Base-by-base conservation (phyloP, 805 yeast species). In the Yarrowia sp. region DNA sequence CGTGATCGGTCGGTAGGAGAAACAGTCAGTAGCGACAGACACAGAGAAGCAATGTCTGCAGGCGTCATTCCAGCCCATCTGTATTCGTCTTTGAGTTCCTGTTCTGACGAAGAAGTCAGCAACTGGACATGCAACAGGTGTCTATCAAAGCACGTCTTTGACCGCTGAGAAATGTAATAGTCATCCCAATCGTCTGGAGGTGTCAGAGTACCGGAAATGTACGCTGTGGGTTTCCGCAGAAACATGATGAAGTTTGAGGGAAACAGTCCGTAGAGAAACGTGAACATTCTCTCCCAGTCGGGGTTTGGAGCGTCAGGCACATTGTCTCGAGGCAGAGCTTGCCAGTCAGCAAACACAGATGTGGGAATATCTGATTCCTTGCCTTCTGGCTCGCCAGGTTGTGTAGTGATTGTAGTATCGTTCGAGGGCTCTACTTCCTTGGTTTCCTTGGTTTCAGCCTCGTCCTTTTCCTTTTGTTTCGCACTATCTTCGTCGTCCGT, bases 231-330 rank as follows among this genome's bases (percentile, higher is more conserved):
- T 52, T 77, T 75, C 22, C 80, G 77, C 19, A 82, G 71, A 72
- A 84, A 87, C 8, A 74, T 71, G 32, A 82, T 72, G 5, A 86
- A 76, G 70, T 84, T 84, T 26, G 81, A 74, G 0, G 91, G 90
- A 70, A 81, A 87, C 12, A 87, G 74, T 0, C 89, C 90, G 71
- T 88, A 88, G 0, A 87, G 73, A 35, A 85, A 75, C 0, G 85
- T 81, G 66, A 81, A 81, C n/a, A 85, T 73, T 53, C 68, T 52
- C 8, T 65, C 68, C 50, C 52, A 65, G 16, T 65, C 68, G 2
- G 61, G 68, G 12, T 32, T 14, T 4, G 61, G 50, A 1, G 50
- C 59, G 12, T 42, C 52, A 5, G 68, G 52, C 35, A 41, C 63
- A n/a, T 43, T n/a, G 16, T 42, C 68, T 16, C 35, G 22, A 8